Conservation (phyloP, 1,284 basidiomycete species). For the Sporisorium iseilematis-ciliati region DNA sequence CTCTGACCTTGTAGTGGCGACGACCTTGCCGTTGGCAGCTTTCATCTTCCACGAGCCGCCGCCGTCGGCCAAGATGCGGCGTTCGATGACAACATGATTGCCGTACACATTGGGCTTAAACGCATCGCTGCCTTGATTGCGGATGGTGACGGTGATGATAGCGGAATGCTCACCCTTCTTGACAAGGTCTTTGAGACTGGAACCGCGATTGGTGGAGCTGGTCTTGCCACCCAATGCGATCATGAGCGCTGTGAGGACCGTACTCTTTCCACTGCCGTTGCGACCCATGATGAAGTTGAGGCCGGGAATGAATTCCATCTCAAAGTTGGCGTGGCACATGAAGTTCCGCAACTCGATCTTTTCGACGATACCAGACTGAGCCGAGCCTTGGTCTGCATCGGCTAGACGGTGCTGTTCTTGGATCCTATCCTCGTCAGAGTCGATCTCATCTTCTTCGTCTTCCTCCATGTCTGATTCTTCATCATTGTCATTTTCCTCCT, state of each 20-base stretch:
- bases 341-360: conserved; percentile 89
- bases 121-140: conserved; percentile 90
- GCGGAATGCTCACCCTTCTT: conserved; percentile 84
- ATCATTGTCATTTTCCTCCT: conserved; percentile 18
- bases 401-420: conserved; percentile 26
- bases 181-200: conserved; percentile 88
- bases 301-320: conserved; percentile 83
- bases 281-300: conserved; percentile 97
- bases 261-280: conserved; percentile 83
- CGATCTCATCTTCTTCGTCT: conserved; percentile 39
- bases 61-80: conserved; percentile 82
- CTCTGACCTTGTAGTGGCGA: conserved; percentile 87
- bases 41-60: conserved; percentile 85
- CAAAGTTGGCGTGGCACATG: conserved; percentile 91
- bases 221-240: conserved; percentile 95
- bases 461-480: conserved; percentile 17
- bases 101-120: conserved; percentile 86
- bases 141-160: conserved; percentile 83
- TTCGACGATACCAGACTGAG: conserved; percentile 84
- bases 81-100: conserved; percentile 84
- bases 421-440: conserved; percentile 32
- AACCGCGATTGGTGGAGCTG: conserved; percentile 81
- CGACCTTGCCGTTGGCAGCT: conserved; percentile 75
- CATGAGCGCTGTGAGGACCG: conserved; percentile 91
- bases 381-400: conserved; percentile 28